A percentile compares a stretch with the other conserved stretches of the same genome.
These are phyloP conservation scores for Chlamydomonas sp. DNA, from an alignment of 139 green algal genomes.

Conservation along the genomic window DNA sequence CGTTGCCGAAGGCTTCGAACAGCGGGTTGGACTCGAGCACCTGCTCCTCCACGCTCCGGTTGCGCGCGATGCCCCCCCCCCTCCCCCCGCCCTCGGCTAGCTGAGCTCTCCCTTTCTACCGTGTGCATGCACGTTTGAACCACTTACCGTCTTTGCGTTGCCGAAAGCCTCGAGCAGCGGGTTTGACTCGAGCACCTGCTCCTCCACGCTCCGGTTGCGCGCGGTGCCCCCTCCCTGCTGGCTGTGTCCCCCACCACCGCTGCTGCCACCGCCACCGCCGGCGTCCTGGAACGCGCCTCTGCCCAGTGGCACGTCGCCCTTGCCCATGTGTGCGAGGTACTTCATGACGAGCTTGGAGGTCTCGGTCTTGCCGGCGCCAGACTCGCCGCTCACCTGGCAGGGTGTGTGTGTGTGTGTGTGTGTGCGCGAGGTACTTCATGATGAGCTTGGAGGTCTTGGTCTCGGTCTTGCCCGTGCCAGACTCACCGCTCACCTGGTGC, in stretches of 20 bases:
- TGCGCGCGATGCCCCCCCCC: no score
- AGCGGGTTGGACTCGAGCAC: conserved; percentile 95
- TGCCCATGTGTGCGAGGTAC: conserved; percentile 67
- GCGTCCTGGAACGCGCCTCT: no score
- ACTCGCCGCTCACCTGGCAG: conserved; percentile 92
- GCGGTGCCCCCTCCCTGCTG: conserved; percentile 9
- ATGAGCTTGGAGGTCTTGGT: conserved; percentile 99
- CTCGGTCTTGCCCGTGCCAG: conserved; percentile 97
- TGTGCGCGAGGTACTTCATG: conserved; percentile 82
- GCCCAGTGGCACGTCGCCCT: no score
- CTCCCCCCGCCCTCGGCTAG: no score
- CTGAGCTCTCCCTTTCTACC: no score
- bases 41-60: conserved; percentile 71
- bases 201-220: conserved; percentile 67
- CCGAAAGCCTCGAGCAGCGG: conserved; percentile 97
- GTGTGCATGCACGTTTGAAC: conserved; percentile 27
- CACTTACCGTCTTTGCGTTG: conserved; percentile 95
- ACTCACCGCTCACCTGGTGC: conserved; percentile 91
- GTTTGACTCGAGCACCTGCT: conserved; percentile 93
- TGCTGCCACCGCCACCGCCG: no score
- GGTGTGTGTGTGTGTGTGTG: no score
- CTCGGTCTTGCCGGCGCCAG: conserved; percentile 97
- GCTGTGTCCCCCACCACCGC: no score
- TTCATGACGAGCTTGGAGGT: conserved; percentile 99
- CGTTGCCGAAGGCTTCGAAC: conserved; percentile 98